A percentile compares a stretch with the other conserved stretches of the same genome.
Evolutionary conservation across 441 rosid species (phyloP).

Genomic region (Syzygium malaccense): DNA sequence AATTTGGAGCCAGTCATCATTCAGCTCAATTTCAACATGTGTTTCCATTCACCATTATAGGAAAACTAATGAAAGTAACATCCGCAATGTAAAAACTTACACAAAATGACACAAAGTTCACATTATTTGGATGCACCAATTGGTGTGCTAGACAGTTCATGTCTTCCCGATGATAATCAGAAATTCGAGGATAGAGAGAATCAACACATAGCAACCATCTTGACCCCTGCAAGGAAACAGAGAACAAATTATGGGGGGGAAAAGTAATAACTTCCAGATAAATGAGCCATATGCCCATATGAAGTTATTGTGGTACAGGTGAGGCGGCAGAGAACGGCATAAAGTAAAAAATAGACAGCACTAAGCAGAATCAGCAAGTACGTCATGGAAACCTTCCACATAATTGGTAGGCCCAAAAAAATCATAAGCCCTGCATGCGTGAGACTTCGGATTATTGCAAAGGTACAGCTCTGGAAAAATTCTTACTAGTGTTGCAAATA

Average conservation of each 20-base stretch:
- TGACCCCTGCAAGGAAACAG: neutral
- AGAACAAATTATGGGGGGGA: neutral
- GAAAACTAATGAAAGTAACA: neutral
- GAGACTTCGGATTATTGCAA: neutral
- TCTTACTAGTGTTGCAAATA: neutral
- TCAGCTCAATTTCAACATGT: neutral
- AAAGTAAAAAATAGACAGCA: neutral
- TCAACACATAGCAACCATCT: neutral
- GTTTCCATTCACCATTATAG: neutral
- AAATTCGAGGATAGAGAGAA: neutral
- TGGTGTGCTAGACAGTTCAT: neutral
- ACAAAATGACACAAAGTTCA: neutral
- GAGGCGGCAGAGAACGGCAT: neutral
- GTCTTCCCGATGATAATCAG: neutral
- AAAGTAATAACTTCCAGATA: neutral
- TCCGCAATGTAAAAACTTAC: neutral
- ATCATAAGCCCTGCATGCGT: rapidly evolving
- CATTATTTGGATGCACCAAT: neutral
- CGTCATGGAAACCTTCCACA: neutral
- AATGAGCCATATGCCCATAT: neutral
- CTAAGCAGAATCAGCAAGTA: neutral
- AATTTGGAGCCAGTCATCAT: neutral
- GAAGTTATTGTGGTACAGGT: neutral
- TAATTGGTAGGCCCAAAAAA: neutral
- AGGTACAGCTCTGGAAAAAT: neutral